Conservation (phyloP, 2,329 filamentous ascomycete genomes). For the Pestalotiopsis sp. region DNA sequence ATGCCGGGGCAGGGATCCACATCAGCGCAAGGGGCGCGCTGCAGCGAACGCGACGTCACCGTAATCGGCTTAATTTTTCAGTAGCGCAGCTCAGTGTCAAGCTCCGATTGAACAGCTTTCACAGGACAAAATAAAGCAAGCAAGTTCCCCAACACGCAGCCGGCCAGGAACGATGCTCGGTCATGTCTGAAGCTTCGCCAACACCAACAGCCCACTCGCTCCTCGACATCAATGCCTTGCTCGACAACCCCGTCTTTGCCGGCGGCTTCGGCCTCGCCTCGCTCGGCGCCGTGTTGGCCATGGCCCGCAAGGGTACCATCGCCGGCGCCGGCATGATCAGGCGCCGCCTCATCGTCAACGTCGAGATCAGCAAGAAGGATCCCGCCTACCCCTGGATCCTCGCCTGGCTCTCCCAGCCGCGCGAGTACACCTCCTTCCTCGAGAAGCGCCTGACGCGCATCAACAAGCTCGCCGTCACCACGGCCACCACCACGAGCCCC, state of each 20-base stretch:
- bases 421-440: conserved; percentile 63
- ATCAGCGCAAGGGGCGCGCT: not conserved
- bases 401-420: conserved; percentile 88
- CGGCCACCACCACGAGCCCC: conserved; percentile 55
- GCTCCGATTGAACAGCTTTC: not conserved
- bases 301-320: conserved; percentile 77
- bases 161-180: conserved; percentile 9
- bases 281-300: conserved; percentile 78
- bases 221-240: conserved; percentile 58
- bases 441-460: conserved; percentile 60
- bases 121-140: not conserved
- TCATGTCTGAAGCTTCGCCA: conserved; percentile 29
- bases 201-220: conserved; percentile 20
- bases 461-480: conserved; percentile 61
- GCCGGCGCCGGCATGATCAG: conserved; percentile 74
- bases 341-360: conserved; percentile 85
- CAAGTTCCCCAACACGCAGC: not conserved
- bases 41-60: not conserved
- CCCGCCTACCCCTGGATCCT: conserved; percentile 93
- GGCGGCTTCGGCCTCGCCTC: conserved; percentile 89
- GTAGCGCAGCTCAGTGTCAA: not conserved
- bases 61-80: not conserved
- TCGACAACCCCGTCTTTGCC: conserved; percentile 65
- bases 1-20: not conserved
- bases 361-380: conserved; percentile 94